Evolutionary conservation across 257 asterid genomes (phyloP).

Genomic region (Nicotiana sylvestris): DNA sequence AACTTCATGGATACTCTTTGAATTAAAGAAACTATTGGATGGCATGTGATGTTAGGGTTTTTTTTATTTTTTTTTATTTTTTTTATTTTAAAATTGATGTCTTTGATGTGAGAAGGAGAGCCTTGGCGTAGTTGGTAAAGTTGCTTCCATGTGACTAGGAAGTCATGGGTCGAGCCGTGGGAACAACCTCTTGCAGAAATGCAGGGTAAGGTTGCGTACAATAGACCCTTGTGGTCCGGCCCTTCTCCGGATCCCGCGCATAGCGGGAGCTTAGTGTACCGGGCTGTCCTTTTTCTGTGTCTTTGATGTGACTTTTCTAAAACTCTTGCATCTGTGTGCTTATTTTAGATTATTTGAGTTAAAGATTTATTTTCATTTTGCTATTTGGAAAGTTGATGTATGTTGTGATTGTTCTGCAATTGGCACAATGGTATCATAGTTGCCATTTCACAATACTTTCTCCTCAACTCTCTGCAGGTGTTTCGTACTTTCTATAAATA

Average conservation of each 20-base stretch:
- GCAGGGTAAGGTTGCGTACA: no score
- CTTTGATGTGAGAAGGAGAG: neutral
- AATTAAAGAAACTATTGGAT: neutral
- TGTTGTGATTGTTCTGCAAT: neutral
- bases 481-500: neutral
- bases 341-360: neutral
- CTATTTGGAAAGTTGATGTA: neutral
- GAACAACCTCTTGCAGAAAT: no score
- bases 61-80: no score
- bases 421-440: neutral
- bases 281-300: no score
- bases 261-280: no score
- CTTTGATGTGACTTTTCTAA: neutral
- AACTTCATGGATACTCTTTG: neutral
- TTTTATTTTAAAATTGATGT: no score
- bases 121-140: no score
- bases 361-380: neutral
- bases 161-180: no score
- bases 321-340: neutral
- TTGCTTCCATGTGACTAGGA: no score
- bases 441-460: neutral
- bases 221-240: no score
- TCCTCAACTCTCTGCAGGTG: neutral
- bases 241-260: no score
- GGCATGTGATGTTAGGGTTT: neutral